Evolutionary conservation across 2,329 filamentous ascomycete genomes (phyloP), one percentile per base, ranked within the genome.

Genomic region (Trichoderma asperellum): DNA sequence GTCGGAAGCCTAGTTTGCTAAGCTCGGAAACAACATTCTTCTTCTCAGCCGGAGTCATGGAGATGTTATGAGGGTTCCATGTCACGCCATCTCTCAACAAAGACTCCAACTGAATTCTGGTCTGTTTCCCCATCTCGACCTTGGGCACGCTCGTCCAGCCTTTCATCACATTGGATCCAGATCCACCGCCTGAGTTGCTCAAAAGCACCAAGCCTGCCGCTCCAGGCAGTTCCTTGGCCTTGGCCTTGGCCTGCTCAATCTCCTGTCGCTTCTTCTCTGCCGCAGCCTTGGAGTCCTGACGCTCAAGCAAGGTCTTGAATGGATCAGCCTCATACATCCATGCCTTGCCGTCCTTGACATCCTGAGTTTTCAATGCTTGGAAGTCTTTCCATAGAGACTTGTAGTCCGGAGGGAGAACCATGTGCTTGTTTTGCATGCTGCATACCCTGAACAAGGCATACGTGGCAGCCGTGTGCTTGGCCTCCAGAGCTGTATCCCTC

Each of bases 291-390:
- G 92, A 90, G 75, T 94, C 91, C 74, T 97, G 92, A 64, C 92
- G 86, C 79, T 96, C 92, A 73, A 90, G 87, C 72, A 92, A 85
- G 0, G 93, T 90, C 70, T 90, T 87, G 81, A 99, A 99, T 0
- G 96, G 96, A 76, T 99, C 96, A 12, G 94, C 93, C 74, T 97
- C 94, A 79, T 98, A 99, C 87, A 97, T 90, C 92, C 94, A 97
- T 0, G 83, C 91, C 62, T 81, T 83, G n/a, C 87, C 94, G 53
- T 92, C 90, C 76, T 90, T 91, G 60, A 93, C 83, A 75, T 97
- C 95, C 73, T 89, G 87, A 72, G 88, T 88, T 81, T 97, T 98
- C 72, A 98, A 82, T 4, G 89, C 87, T 71, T 91, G 88, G 73
- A 99, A 97, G 69, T 94, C 90, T 77, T 96, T 97, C 96, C 96